Evolutionary conservation across 1,284 basidiomycete genomes (phyloP).

Genomic region (Naganishia sp.): DNA sequence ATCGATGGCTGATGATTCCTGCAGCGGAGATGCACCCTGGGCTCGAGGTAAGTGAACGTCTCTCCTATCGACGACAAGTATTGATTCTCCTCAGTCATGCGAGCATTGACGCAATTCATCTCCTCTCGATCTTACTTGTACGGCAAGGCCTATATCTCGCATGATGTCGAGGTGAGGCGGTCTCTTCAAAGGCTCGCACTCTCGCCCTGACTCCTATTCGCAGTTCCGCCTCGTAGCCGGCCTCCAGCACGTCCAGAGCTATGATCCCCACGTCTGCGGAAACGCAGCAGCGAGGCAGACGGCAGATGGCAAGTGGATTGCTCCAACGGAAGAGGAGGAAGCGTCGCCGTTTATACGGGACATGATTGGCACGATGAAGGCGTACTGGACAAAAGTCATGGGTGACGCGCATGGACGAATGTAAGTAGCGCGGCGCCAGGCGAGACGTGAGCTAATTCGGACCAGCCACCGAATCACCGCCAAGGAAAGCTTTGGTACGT

Average conservation of each 20-base stretch:
- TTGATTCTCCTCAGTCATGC: neutral
- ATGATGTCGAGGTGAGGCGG: conserved; percentile 11
- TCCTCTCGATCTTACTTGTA: conserved; percentile 11
- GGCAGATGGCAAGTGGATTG: neutral
- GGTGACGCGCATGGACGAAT: conserved; percentile 20
- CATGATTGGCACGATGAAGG: conserved; percentile 15
- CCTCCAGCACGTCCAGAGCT: neutral
- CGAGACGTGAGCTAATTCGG: neutral
- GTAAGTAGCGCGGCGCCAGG: conserved; percentile 1
- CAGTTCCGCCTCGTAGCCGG: conserved; percentile 13
- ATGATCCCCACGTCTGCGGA: neutral
- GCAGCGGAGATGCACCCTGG: conserved; percentile 10
- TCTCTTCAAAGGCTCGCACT: neutral
- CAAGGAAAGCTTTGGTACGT: conserved; percentile 25
- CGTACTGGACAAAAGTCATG: conserved; percentile 21
- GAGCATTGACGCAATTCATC: conserved; percentile 12
- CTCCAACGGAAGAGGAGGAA: conserved; percentile 11
- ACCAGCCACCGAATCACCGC: conserved; percentile 21
- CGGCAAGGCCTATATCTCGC: conserved; percentile 23
- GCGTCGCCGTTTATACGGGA: conserved; percentile 10
- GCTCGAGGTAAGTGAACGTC: conserved; percentile 8
- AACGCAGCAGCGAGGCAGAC: neutral
- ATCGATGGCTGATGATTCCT: neutral
- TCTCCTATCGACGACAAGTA: neutral
- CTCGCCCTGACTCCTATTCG: neutral